Base-by-base conservation (phyloP, 116 monocot species). In the Posidonia oceanica region DNA sequence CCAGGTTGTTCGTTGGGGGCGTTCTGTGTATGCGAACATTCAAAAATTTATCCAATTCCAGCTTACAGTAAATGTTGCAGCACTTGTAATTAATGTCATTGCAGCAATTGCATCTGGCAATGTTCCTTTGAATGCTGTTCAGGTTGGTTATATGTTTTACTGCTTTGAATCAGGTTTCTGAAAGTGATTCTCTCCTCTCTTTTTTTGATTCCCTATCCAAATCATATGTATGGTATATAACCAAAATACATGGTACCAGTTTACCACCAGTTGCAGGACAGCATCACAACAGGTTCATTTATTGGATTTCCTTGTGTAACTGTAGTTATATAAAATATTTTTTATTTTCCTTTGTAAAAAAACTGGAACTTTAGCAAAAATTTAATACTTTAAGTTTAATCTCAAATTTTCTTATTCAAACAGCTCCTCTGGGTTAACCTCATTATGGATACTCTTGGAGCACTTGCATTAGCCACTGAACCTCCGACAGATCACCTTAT, bases 31-130 rank as follows among this genome's bases (percentile, higher is more conserved):
- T 80, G 92, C 97, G 67, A 97, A 97, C 74, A 97, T 97, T 63
- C 97, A 97, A 78, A 97, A 97, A 63, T 97, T 97, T 75, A 92
- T 97, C 51, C 97, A 97, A 74, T 97, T 97, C 65, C 97, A 97
- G 73, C 92, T 97, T 21, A 97, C 97, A 2, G 97, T 97, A 36
- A 92, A 92, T 82, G 88, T 85, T 68, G 88, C 88, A 48, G 92
- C 92, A 15, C 88, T 92, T 62, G 63, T 80, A 17, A 88, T 92
- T 14, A 92, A 92, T 82, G 81, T 92, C 2, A 82, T 92, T 39
- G 83, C 92, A 36, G 88, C 92, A 48, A 52, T 92, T 68, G 80
- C 92, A 71, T 85, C 92, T 39, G 92, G 92, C 14, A 78, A 83
- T 61, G 88, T 92, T 59, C 92, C 92, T 71, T 40, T 92, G 14